Base-by-base conservation (phyloP, 345 rosid genomes). In the Bruguiera parviflora region DNA sequence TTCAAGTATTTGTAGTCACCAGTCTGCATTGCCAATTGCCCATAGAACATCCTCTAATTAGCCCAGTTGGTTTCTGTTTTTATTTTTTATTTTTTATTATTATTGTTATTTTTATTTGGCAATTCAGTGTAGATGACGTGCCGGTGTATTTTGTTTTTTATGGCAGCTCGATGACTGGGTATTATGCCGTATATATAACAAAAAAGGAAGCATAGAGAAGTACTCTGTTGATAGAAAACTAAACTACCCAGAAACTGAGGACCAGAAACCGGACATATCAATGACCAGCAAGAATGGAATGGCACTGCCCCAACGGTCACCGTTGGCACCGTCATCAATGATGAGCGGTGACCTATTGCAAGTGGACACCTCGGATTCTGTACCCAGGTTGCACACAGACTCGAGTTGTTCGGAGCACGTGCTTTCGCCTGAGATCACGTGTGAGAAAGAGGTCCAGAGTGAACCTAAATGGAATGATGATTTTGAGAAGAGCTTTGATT, bases 161-260 rank as follows among this genome's bases (percentile, higher is more conserved):
- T n/a, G 83, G 74, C 89, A 91, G 97, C 89, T 91, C 53, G 97
- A 91, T 68, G 95, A 91, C 67, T 91, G 95, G 95, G 97, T 89
- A 3, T 66, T 91, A 4, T 91, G 95, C 62, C 88, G 97, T 59
- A 81, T 91, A 66, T 91, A 91, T 80, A 91, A 91, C 84, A 91
- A 91, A 85, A 91, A 89, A 62, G 97, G 97, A 16, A 79, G 66
- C 61, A 70, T 86, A 43, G 97, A 91, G 78, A 89, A 83, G 76
- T 67, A 82, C 64, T 58, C 81, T 37, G 9, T 58, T 0, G 80
- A 75, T 9, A 72, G 68, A 22, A 82, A 77, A 53, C 66, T 75
- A 21, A 55, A 53, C 3, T 71, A 64, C 21, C 32, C 66, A 0
- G 85, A 76, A 61, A 16, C 27, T 43, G 87, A 79, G 75, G 82